Conservation (phyloP, 768 basidiomycete species). For the Cystofilobasidium bisporidii region DNA sequence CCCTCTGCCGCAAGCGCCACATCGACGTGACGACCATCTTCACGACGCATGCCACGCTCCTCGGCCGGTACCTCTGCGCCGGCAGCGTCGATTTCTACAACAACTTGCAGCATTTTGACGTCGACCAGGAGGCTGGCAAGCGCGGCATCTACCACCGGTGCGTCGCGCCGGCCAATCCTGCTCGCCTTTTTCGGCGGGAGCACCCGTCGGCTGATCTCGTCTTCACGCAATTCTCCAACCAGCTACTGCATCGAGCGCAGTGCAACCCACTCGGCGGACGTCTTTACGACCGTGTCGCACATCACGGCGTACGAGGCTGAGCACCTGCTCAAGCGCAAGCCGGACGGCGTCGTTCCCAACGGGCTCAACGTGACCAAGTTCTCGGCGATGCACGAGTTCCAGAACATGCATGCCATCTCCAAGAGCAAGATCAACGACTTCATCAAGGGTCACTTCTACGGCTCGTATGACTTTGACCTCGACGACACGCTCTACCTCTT, state of each 20-base stretch:
- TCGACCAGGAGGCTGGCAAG: conserved; percentile 98
- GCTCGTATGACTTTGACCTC: conserved; percentile 90
- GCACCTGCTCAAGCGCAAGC: conserved; percentile 93
- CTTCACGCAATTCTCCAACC: too few species aligned
- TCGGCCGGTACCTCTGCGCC: conserved; percentile 96
- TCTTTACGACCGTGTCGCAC: conserved; percentile 95
- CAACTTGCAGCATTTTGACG: conserved; percentile 98
- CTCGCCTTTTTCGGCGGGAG: too few species aligned
- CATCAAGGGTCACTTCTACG: conserved; percentile 94
- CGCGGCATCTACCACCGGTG: conserved; percentile 88
- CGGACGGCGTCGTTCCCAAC: conserved; percentile 90
- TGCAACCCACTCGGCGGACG: conserved; percentile 88
- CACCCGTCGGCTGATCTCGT: too few species aligned
- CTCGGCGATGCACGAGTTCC: conserved; percentile 98
- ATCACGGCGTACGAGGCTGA: conserved; percentile 97
- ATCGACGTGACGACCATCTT: conserved; percentile 84
- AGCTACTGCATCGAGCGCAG: conserved; percentile 93
- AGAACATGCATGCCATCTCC: conserved; percentile 80
- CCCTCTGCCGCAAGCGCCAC: conserved; percentile 84
- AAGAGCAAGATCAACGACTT: conserved; percentile 99
- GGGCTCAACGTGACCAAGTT: conserved; percentile 98
- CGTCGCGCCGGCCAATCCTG: conserved; percentile 18
- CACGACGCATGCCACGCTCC: conserved; percentile 61
- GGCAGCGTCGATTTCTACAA: conserved; percentile 99
- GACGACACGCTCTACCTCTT: conserved; percentile 74